These are phyloP conservation scores for Dryas integrifolia DNA, from an alignment of 331 rosid genomes.

Conservation along the genomic window DNA sequence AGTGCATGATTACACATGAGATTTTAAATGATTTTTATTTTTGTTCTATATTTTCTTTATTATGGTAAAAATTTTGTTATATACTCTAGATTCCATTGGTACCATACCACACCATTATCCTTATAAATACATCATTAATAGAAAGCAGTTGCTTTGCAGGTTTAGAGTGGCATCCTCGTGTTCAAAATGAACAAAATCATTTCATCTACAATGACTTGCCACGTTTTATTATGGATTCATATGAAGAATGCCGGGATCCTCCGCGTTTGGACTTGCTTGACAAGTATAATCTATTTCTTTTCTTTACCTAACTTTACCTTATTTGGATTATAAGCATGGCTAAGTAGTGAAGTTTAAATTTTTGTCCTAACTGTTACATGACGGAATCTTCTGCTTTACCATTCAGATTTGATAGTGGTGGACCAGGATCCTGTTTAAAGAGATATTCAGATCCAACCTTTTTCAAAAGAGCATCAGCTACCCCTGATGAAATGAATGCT, in stretches of 20 bases:
- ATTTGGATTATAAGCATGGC: conserved; percentile 16
- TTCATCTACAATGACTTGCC: conserved; percentile 93
- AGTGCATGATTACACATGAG: too few species aligned
- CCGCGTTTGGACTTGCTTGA: conserved; percentile 85
- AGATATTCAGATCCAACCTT: conserved; percentile 97
- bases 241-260: conserved; percentile 91
- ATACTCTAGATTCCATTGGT: conserved; percentile 9
- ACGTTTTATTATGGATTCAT: conserved; percentile 83
- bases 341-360: conserved; percentile 12
- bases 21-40: background rate
- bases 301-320: conserved; percentile 12
- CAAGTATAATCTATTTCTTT: conserved; percentile 54
- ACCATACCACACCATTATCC: background rate
- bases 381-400: conserved; percentile 23
- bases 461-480: conserved; percentile 65
- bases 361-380: conserved; percentile 12
- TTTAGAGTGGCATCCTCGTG: conserved; percentile 86
- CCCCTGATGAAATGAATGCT: conserved; percentile 49
- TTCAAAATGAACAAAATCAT: conserved; percentile 61
- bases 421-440: conserved; percentile 89
- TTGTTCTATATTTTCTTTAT: conserved; percentile 9
- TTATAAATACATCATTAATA: conserved; percentile 31
- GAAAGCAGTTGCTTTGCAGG: conserved; percentile 69
- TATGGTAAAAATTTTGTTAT: conserved; percentile 2
- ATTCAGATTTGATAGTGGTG: conserved; percentile 87